A percentile compares a stretch with the other conserved stretches of the same genome.
Conservation (phyloP, 352 stramenopile genomes). For the Phytophthora tentaculata region DNA sequence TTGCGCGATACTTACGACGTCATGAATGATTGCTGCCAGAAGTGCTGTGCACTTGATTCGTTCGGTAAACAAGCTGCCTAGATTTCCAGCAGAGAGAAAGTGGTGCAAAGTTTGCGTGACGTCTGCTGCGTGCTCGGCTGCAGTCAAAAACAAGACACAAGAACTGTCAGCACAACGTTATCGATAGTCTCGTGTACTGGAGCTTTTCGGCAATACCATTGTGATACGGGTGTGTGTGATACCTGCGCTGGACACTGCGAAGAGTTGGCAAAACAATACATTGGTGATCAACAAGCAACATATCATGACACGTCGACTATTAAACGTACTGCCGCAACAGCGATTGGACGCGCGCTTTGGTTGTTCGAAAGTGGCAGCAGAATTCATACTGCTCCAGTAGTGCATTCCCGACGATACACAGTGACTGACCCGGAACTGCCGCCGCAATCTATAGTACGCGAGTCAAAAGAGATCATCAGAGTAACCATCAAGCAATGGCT, state of each 20-base stretch:
- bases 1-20: slow-evolving; percentile 54
- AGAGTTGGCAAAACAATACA: background rate
- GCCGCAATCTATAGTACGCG: slow-evolving; percentile 50
- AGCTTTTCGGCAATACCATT: slow-evolving; percentile 54
- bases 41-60: slow-evolving; percentile 77
- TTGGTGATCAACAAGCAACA: slow-evolving; percentile 4
- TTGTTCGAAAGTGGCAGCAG: slow-evolving; percentile 65
- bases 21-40: slow-evolving; percentile 82
- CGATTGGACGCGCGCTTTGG: slow-evolving; percentile 52
- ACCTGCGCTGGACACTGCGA: slow-evolving; percentile 61
- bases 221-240: slow-evolving; percentile 84
- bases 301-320: background rate
- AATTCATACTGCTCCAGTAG: slow-evolving; percentile 79
- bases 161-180: slow-evolving; percentile 10
- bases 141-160: slow-evolving; percentile 12
- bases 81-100: slow-evolving; percentile 57
- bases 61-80: slow-evolving; percentile 62
- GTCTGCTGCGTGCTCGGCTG: slow-evolving; percentile 84
- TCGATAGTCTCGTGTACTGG: background rate
- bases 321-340: slow-evolving; percentile 70
- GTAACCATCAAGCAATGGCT: slow-evolving; percentile 5
- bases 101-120: slow-evolving; percentile 81
- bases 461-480: slow-evolving; percentile 6
- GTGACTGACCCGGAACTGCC: slow-evolving; percentile 57
- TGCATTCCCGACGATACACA: slow-evolving; percentile 79